phyloP scores from a whole-genome alignment of 495 filamentous ascomycete genomes.

The Delitschia confertaspora region DNA sequence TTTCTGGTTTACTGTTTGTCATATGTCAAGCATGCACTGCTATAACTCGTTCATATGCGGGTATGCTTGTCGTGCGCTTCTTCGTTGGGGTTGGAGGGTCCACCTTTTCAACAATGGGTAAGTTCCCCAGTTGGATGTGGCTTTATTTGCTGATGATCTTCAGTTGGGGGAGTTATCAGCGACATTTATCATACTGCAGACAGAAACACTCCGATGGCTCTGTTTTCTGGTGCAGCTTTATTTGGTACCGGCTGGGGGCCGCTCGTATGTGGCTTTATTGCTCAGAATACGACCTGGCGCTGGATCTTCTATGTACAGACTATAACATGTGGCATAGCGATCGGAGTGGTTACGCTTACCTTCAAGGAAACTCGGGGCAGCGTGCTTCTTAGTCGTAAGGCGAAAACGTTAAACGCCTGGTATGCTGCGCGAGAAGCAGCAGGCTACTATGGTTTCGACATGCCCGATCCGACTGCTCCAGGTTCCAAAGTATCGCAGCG shows the following conservation, averaged over 20 bases:
- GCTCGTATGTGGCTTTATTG: slow-evolving; percentile 61
- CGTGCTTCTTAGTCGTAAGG: slow-evolving; percentile 73
- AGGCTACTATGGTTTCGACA: slow-evolving; percentile 55
- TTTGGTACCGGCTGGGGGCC: slow-evolving; percentile 78
- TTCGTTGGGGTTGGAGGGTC: slow-evolving; percentile 65
- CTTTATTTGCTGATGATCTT: neutral
- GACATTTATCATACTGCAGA: slow-evolving; percentile 77
- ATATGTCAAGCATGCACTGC: slow-evolving; percentile 67
- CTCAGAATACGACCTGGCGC: slow-evolving; percentile 59
- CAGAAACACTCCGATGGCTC: slow-evolving; percentile 81
- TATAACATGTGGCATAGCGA: slow-evolving; percentile 55
- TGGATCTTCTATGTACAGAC: slow-evolving; percentile 89
- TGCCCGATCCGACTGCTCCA: slow-evolving; percentile 2
- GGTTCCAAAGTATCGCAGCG: slow-evolving; percentile 37
- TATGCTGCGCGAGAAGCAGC: slow-evolving; percentile 61
- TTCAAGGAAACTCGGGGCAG: slow-evolving; percentile 80
- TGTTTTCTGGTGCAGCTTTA: slow-evolving; percentile 68
- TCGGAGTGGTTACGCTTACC: slow-evolving; percentile 46
- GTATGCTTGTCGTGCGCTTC: slow-evolving; percentile 70
- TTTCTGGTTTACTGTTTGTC: slow-evolving; percentile 59
- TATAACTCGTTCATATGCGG: slow-evolving; percentile 58
- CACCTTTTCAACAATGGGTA: slow-evolving; percentile 74
- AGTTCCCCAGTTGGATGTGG: neutral
- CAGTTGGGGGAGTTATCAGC: slow-evolving; percentile 77
- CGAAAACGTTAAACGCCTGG: slow-evolving; percentile 63